These are phyloP conservation scores for Glycine soja DNA, from an alignment of 306 rosid species.

Conservation along the genomic window DNA sequence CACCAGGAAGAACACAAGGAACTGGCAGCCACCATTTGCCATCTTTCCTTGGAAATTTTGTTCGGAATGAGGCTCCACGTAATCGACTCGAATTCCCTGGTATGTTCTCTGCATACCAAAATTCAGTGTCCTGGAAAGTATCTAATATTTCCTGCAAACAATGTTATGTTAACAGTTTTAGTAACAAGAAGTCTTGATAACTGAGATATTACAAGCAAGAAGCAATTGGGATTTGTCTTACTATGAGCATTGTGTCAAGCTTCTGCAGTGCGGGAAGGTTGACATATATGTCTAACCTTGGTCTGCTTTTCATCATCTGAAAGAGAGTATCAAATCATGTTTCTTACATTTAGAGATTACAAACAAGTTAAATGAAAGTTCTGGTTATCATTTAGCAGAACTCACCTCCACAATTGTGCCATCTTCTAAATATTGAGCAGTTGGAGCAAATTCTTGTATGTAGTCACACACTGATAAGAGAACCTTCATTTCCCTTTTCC, in stretches of 20 bases:
- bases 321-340: constrained; percentile 18
- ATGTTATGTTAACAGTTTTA: constrained; percentile 1
- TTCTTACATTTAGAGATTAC: constrained; percentile 1
- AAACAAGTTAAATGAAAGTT: not conserved
- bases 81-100: constrained; percentile 62
- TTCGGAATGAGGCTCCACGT: constrained; percentile 71
- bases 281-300: constrained; percentile 82
- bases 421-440: constrained; percentile 69
- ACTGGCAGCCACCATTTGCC: constrained; percentile 99
- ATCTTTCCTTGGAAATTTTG: constrained; percentile 72
- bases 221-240: constrained; percentile 50
- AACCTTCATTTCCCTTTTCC: constrained; percentile 97
- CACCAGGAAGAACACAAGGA: constrained; percentile 87
- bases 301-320: constrained; percentile 86
- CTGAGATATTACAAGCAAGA: not conserved
- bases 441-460: constrained; percentile 85
- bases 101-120: constrained; percentile 91
- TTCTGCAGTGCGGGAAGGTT: constrained; percentile 95
- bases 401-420: constrained; percentile 85
- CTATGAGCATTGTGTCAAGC: constrained; percentile 95
- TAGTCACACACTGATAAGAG: constrained; percentile 90
- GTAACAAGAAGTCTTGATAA: not conserved
- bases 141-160: constrained; percentile 79
- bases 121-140: constrained; percentile 76
- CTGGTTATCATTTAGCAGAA: constrained; percentile 9